These are phyloP conservation scores for Cinnamomum micranthum DNA, from an alignment of 164 flowering plant species.

Conservation along the genomic window DNA sequence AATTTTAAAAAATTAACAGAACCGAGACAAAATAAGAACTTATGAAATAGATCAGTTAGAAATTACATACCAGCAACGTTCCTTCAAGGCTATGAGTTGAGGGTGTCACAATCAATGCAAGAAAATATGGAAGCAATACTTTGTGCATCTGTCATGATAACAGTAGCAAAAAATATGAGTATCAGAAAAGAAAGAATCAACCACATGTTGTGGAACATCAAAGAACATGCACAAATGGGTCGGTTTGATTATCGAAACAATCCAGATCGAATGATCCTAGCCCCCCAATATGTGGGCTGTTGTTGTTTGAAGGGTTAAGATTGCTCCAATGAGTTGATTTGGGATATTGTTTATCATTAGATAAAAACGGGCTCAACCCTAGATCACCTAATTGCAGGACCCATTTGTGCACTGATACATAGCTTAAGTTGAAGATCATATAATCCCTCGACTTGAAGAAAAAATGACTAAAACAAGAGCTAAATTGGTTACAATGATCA, in stretches of 20 bases:
- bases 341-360: too few relatives aligned
- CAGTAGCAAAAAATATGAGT: background rate
- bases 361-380: too few relatives aligned
- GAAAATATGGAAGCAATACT: constrained; percentile 59
- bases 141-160: constrained; percentile 71
- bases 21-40: constrained; percentile 33
- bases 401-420: too few relatives aligned
- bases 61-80: constrained; percentile 64
- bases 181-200: background rate
- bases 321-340: too few relatives aligned
- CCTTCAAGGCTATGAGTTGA: constrained; percentile 83
- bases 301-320: too few relatives aligned
- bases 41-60: constrained; percentile 38
- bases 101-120: constrained; percentile 65
- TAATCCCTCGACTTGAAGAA: too few relatives aligned
- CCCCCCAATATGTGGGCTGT: background rate
- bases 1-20: too few relatives aligned
- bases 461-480: too few relatives aligned
- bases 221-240: background rate
- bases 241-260: background rate
- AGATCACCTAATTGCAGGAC: too few relatives aligned
- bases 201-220: background rate
- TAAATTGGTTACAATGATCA: too few relatives aligned
- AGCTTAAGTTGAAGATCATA: too few relatives aligned
- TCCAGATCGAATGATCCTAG: background rate